These are phyloP conservation scores for Mycena pura DNA, from an alignment of 768 basidiomycete genomes.

Conservation along the genomic window DNA sequence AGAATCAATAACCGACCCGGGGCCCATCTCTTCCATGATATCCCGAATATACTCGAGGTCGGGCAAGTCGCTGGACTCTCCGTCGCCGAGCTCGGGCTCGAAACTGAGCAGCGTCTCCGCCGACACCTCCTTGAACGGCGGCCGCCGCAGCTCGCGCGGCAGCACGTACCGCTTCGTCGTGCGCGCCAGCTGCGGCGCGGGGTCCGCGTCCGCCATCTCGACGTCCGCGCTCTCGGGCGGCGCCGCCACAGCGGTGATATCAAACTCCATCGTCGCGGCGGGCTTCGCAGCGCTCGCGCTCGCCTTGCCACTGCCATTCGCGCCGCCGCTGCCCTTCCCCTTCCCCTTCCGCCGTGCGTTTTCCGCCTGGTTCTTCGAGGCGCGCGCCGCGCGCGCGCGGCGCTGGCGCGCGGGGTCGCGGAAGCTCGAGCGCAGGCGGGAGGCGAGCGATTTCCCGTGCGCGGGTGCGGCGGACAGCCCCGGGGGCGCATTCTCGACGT, in stretches of 20 bases:
- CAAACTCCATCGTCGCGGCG: slow-evolving; percentile 11
- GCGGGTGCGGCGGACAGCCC: background rate
- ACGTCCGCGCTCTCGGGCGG: slow-evolving; percentile 20
- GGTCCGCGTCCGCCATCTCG: slow-evolving; percentile 30
- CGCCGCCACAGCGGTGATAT: slow-evolving; percentile 22
- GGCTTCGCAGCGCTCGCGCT: too few relatives aligned
- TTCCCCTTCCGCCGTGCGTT: slow-evolving; percentile 17
- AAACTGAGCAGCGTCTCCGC: slow-evolving; percentile 48
- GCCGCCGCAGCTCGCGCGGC: slow-evolving; percentile 54
- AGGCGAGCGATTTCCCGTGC: slow-evolving; percentile 9
- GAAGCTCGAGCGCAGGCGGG: slow-evolving; percentile 17
- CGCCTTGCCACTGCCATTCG: too few relatives aligned
- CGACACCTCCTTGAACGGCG: slow-evolving; percentile 46
- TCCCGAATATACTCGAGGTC: slow-evolving; percentile 54
- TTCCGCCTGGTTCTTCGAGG: background rate
- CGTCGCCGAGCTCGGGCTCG: slow-evolving; percentile 48
- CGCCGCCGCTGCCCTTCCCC: background rate
- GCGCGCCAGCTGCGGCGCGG: slow-evolving; percentile 1
- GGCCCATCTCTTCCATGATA: slow-evolving; percentile 49
- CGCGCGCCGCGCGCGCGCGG: background rate
- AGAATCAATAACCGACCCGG: slow-evolving; percentile 40
- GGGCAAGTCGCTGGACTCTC: slow-evolving; percentile 40
- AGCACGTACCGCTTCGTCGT: slow-evolving; percentile 43
- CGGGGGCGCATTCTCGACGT: slow-evolving; percentile 19
- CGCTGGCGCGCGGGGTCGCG: slow-evolving; percentile 8